phyloP scores from a whole-genome alignment of 805 yeast species.

The Hanseniaspora mollemarum region DNA sequence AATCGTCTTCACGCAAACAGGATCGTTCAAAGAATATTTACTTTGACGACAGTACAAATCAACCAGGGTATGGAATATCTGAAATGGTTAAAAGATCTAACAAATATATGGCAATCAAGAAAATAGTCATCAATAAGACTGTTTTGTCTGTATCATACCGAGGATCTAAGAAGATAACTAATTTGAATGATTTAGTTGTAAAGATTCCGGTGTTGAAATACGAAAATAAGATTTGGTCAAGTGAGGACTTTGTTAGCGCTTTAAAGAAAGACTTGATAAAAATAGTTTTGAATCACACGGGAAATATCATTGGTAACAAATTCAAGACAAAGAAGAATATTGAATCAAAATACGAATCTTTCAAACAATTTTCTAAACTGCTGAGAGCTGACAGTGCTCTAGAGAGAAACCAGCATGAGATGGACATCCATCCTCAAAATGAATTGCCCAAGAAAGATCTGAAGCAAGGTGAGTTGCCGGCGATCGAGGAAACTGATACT shows the following conservation, averaged over 20 bases:
- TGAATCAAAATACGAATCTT: conserved; percentile 18
- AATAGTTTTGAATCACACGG: conserved; percentile 46
- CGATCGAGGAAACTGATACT: background rate
- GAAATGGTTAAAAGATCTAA: conserved; percentile 66
- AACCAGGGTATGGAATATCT: conserved; percentile 31
- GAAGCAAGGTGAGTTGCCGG: background rate
- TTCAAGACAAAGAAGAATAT: conserved; percentile 36
- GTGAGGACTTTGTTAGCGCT: conserved; percentile 42
- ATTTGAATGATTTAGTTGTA: conserved; percentile 45
- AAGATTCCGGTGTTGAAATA: conserved; percentile 41
- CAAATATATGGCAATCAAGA: conserved; percentile 50
- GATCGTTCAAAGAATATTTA: background rate
- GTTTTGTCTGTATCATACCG: conserved; percentile 55
- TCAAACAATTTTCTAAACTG: conserved; percentile 16
- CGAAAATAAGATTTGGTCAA: conserved; percentile 44
- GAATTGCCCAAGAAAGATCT: background rate
- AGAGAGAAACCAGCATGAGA: background rate
- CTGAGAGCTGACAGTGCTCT: conserved; percentile 12
- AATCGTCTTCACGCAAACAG: background rate
- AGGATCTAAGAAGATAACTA: conserved; percentile 49
- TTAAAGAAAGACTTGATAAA: conserved; percentile 47
- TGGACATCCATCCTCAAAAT: background rate
- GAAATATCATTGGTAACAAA: conserved; percentile 51
- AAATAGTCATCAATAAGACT: conserved; percentile 39
- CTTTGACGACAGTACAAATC: background rate